These are phyloP conservation scores for Mortierella sp. DNA, from an alignment of 371 early-diverging fungal species.

Conservation along the genomic window DNA sequence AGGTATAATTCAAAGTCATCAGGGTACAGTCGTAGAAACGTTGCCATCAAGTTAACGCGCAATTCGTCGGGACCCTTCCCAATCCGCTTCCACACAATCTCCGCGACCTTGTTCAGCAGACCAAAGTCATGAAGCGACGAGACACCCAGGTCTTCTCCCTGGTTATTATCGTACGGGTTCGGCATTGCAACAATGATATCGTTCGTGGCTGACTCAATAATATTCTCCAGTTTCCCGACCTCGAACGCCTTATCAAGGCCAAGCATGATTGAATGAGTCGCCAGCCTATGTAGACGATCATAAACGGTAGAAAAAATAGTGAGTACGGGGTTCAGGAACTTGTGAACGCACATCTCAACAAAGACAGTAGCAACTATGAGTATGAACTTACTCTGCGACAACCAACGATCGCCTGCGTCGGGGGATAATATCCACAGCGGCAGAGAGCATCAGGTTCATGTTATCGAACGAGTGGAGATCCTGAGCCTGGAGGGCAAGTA, in stretches of 20 bases:
- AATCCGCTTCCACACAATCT: slow-evolving; percentile 23
- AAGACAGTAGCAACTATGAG: not conserved
- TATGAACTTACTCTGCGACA: slow-evolving; percentile 29
- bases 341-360: not conserved
- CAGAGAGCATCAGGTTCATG: slow-evolving; percentile 20
- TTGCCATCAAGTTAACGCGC: slow-evolving; percentile 24
- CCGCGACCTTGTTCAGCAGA: slow-evolving; percentile 29
- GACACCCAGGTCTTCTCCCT: not conserved
- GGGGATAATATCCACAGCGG: slow-evolving; percentile 18
- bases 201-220: slow-evolving; percentile 4
- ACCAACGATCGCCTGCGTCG: slow-evolving; percentile 3
- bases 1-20: slow-evolving; percentile 36
- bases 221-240: not conserved
- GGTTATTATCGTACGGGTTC: slow-evolving; percentile 39
- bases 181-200: slow-evolving; percentile 13
- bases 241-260: slow-evolving; percentile 13
- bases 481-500: slow-evolving; percentile 29
- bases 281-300: slow-evolving; percentile 12
- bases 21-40: slow-evolving; percentile 28
- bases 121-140: slow-evolving; percentile 23
- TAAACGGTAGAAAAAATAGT: not conserved
- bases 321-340: not conserved
- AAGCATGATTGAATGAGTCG: slow-evolving; percentile 34
- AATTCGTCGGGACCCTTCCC: slow-evolving; percentile 5
- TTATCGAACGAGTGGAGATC: slow-evolving; percentile 3